Evolutionary conservation across 495 filamentous ascomycete genomes (phyloP).

Genomic region (Neurospora sp.): DNA sequence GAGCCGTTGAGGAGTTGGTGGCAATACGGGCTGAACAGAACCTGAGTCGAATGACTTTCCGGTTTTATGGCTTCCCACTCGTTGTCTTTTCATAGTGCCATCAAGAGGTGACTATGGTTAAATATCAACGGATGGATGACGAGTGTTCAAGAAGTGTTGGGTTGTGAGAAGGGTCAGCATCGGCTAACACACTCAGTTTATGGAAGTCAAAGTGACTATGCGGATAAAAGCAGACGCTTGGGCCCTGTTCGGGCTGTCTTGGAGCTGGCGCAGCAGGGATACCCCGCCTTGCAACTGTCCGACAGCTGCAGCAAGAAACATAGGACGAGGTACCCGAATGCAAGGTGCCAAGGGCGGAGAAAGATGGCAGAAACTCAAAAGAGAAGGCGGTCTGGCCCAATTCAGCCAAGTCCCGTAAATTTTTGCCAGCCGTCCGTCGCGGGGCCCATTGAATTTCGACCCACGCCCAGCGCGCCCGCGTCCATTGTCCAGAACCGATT

Average conservation of each 20-base stretch:
- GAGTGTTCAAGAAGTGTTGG: background rate
- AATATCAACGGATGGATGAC: background rate
- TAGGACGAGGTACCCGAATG: background rate
- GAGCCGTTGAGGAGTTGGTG: background rate
- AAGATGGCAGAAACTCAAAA: conserved; percentile 6
- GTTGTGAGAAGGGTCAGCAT: background rate
- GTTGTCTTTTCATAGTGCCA: background rate
- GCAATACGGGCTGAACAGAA: background rate
- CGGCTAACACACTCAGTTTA: background rate
- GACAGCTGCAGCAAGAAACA: background rate
- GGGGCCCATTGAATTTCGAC: background rate
- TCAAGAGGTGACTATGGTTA: no score
- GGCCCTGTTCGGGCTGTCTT: background rate
- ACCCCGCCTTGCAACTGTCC: background rate
- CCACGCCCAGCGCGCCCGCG: background rate
- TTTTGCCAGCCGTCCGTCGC: conserved; percentile 2
- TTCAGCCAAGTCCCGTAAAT: background rate
- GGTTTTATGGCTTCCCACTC: background rate
- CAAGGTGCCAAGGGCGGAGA: background rate
- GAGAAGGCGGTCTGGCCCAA: conserved; percentile 11
- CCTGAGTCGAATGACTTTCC: background rate
- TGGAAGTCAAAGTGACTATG: background rate
- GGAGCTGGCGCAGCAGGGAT: background rate
- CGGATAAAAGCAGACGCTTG: background rate
- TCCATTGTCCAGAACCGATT: conserved; percentile 1